Conservation (phyloP, 768 basidiomycete genomes). For the Ephemerocybe angulata region DNA sequence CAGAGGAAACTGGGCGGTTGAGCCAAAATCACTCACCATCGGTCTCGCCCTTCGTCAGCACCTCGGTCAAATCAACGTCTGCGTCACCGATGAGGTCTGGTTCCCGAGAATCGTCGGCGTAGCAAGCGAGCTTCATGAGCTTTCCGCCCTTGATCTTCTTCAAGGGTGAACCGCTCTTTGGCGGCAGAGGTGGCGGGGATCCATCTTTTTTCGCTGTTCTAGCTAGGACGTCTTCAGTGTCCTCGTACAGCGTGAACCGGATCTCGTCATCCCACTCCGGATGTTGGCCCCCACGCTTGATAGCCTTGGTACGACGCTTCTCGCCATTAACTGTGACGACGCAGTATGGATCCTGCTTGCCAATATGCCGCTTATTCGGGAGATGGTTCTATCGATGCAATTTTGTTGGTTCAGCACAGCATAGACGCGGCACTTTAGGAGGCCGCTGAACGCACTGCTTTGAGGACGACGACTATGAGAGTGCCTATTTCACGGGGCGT, state of each 20-base stretch:
- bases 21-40: slow-evolving; percentile 65
- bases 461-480: slow-evolving; percentile 87
- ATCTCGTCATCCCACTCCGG: slow-evolving; percentile 99
- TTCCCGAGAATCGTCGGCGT: slow-evolving; percentile 92
- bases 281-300: slow-evolving; percentile 96
- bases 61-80: slow-evolving; percentile 83
- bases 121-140: slow-evolving; percentile 79
- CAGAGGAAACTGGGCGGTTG: neutral
- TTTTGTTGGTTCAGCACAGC: slow-evolving; percentile 11
- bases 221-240: slow-evolving; percentile 52
- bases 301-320: slow-evolving; percentile 85
- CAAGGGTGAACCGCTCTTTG: slow-evolving; percentile 47
- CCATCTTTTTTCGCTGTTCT: slow-evolving; percentile 36
- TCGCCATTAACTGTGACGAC: slow-evolving; percentile 73
- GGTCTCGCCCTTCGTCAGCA: slow-evolving; percentile 90
- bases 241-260: slow-evolving; percentile 86
- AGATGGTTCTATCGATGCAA: slow-evolving; percentile 65
- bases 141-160: slow-evolving; percentile 66
- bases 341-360: slow-evolving; percentile 98
- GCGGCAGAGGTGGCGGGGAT: slow-evolving; percentile 67
- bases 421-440: slow-evolving; percentile 15
- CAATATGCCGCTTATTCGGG: slow-evolving; percentile 87
- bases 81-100: slow-evolving; percentile 95
- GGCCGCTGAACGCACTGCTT: slow-evolving; percentile 66
- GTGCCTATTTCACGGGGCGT: slow-evolving; percentile 82